phyloP scores from a whole-genome alignment of 306 rosid genomes.

The Urtica urens region DNA sequence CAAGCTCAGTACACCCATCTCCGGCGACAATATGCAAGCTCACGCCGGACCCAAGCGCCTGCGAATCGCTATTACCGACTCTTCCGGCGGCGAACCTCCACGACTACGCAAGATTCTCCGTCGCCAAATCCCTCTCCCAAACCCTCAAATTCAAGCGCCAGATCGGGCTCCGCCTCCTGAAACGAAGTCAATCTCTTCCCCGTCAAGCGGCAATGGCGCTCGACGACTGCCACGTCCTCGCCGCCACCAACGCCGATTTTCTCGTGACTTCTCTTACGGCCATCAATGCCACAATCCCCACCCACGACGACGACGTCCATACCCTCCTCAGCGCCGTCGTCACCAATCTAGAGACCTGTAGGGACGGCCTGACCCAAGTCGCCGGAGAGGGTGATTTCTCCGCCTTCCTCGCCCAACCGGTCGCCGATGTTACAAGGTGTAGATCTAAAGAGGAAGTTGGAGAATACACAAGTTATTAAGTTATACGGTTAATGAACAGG shows the following conservation, averaged over 20 bases:
- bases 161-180: background rate
- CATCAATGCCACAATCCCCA: slow-evolving; percentile 2
- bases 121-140: background rate
- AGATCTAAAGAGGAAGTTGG: too few relatives aligned
- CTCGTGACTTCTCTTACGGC: background rate
- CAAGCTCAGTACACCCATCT: too few relatives aligned
- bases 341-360: background rate
- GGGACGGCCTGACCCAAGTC: background rate
- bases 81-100: background rate
- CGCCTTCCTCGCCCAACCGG: background rate
- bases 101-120: background rate
- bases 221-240: slow-evolving; percentile 6
- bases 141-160: background rate
- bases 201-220: background rate
- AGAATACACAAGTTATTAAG: too few relatives aligned
- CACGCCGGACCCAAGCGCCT: background rate
- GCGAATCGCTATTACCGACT: background rate
- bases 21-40: slow-evolving; percentile 3
- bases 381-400: background rate
- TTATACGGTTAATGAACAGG: too few relatives aligned
- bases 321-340: slow-evolving; percentile 1
- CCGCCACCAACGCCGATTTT: background rate
- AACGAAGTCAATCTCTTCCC: background rate
- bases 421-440: background rate
- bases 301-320: background rate